Conservation (phyloP, 768 basidiomycete species). For the Cystoderma amianthinum region DNA sequence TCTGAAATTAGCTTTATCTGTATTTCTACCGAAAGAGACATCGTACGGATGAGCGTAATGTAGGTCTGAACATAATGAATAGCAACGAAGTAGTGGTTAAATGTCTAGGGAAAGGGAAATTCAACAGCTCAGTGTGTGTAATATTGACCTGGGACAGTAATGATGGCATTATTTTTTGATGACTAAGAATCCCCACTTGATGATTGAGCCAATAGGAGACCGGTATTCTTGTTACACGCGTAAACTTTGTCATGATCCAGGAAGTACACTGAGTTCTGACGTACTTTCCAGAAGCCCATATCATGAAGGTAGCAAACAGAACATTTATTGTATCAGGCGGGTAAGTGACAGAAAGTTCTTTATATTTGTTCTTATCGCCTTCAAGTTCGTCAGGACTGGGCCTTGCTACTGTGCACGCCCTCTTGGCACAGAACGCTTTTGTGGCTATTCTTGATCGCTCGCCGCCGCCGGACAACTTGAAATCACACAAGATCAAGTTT, state of each 20-base stretch:
- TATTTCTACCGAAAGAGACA: neutral
- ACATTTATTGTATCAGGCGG: conserved; percentile 56
- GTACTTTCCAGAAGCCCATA: no score
- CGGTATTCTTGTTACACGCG: no score
- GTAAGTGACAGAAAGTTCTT: conserved; percentile 21
- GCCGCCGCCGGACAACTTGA: conserved; percentile 20
- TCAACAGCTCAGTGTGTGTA: no score
- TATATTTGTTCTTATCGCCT: conserved; percentile 1
- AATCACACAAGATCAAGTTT: conserved; percentile 24
- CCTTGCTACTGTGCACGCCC: conserved; percentile 39
- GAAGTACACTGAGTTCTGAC: no score
- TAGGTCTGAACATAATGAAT: conserved; percentile 35
- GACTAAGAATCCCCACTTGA: no score
- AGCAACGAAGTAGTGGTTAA: conserved; percentile 1
- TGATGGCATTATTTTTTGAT: no score
- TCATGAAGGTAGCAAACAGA: conserved; percentile 46
- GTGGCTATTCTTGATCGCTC: conserved; percentile 47
- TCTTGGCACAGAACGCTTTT: conserved; percentile 35
- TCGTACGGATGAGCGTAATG: conserved; percentile 39
- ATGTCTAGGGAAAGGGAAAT: no score
- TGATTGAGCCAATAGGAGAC: no score
- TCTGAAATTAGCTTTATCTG: conserved; percentile 1
- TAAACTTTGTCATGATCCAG: no score
- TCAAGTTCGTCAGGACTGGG: conserved; percentile 55
- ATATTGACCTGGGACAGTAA: no score